Evolutionary conservation across 2,329 filamentous ascomycete species (phyloP), one percentile per base, ranked within the genome.

Genomic region (Colletotrichum sp.): DNA sequence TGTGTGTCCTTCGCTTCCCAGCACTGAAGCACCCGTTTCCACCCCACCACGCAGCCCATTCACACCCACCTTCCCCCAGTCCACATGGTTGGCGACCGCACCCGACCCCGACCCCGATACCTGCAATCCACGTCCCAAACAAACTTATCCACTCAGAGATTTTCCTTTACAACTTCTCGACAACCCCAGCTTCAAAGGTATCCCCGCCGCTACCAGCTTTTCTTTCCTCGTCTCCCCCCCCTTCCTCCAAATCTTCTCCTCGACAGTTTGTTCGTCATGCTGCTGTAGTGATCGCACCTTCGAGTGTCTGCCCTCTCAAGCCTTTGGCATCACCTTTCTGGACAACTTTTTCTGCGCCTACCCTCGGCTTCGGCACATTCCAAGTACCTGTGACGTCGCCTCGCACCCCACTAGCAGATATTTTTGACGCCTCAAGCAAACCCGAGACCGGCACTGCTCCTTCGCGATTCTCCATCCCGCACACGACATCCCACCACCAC

Each of bases 151-250:
- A 74, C 74, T 76, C 70, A 76, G 59, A 76, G 70, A 76, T 74
- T 76, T 76, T 76, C 71, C 64, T 76, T 75, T 73, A 74, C 74
- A 76, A 76, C 74, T 74, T 76, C 70, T 74, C 65, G 74, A 76
- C 74, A 60, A 76, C 74, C 74, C 74, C 74, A 76, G 74, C 74
- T 76, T 76, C 74, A 76, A 44, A 68, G 32, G 66, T 18, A 44
- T 15, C 24, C 18, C 64, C 59, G 44, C 73, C 69, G 44, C 70
- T 60, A 52, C 64, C 44, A 76, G 70, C 74, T 68, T 36, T 68
- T 60, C 71, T 71, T 44, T 30, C 32, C 60, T 36, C 59, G 60
- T 59, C 52, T 39, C 22, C 59, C 59, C 32, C 69, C 69, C 62
- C n/a, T 28, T 30, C 60, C 34, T 66, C 67, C 57, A 26, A 52